A percentile compares a stretch with the other conserved stretches of the same genome.
phyloP scores from a whole-genome alignment of 108 stramenopile species.

The Chaetoceros tenuissimus region DNA sequence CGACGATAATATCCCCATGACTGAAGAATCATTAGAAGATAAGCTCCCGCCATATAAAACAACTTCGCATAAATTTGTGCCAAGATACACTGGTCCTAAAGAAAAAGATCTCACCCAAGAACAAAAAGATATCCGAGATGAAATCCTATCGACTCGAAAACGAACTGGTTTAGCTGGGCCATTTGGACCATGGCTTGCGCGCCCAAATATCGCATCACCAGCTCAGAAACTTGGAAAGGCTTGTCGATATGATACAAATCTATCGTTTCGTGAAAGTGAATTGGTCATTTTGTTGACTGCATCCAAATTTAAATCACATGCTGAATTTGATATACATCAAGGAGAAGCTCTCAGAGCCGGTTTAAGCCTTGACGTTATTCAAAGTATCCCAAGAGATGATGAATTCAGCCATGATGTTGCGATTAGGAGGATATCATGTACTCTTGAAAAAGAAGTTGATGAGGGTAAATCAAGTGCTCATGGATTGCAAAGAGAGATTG shows the following conservation, averaged over 20 bases:
- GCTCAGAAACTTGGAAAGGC: conserved; percentile 51
- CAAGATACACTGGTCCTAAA: conserved; percentile 60
- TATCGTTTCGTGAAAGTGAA: conserved; percentile 59
- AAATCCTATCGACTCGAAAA: conserved; percentile 52
- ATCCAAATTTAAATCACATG: conserved; percentile 43
- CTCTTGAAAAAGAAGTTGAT: conserved; percentile 44
- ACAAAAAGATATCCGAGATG: conserved; percentile 45
- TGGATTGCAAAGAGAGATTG: conserved; percentile 46
- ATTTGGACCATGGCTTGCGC: conserved; percentile 78
- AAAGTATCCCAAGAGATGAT: conserved; percentile 47
- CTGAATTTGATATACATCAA: conserved; percentile 73
- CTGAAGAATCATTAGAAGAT: too few relatives aligned
- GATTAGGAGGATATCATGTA: conserved; percentile 14
- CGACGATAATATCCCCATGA: too few relatives aligned
- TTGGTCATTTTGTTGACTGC: conserved; percentile 71
- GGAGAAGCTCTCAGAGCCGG: conserved; percentile 68
- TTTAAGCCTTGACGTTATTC: conserved; percentile 36
- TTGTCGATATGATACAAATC: conserved; percentile 55
- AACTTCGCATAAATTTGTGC: conserved; percentile 16
- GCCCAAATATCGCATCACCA: conserved; percentile 56
- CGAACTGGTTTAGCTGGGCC: conserved; percentile 72
- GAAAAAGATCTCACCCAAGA: conserved; percentile 36
- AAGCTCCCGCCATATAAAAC: too few relatives aligned
- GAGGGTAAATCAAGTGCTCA: too few relatives aligned
- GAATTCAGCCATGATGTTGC: conserved; percentile 43